A percentile compares a stretch with the other conserved stretches of the same genome.
Evolutionary conservation across 1,284 basidiomycete species (phyloP).

Genomic region (Naganishia sp.): DNA sequence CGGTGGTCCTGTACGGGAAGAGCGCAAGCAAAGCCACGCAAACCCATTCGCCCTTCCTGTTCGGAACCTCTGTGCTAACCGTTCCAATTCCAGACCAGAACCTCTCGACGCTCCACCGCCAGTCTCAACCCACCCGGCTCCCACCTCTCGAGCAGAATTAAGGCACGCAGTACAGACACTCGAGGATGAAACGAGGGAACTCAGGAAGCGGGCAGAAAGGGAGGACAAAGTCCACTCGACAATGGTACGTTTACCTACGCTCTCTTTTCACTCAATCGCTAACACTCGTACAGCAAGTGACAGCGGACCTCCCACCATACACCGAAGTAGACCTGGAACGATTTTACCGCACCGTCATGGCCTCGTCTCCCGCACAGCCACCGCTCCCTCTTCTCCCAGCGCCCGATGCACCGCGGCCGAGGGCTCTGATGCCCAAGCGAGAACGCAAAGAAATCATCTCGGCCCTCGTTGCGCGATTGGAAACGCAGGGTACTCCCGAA

Average conservation of each 20-base stretch:
- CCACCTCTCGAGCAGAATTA: background rate
- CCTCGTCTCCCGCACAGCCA: background rate
- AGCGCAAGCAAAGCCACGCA: too few species aligned
- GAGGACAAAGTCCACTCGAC: slow-evolving; percentile 9
- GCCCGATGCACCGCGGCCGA: background rate
- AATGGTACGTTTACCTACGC: background rate
- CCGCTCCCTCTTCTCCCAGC: background rate
- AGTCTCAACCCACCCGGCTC: slow-evolving; percentile 1
- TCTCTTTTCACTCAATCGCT: background rate
- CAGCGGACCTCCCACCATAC: slow-evolving; percentile 23
- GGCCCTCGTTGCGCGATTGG: background rate
- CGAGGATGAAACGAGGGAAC: slow-evolving; percentile 8
- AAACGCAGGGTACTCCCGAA: background rate
- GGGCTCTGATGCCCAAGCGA: background rate
- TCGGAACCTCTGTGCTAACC: too few species aligned
- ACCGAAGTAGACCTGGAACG: slow-evolving; percentile 18
- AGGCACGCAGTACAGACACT: slow-evolving; percentile 2
- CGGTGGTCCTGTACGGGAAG: too few species aligned
- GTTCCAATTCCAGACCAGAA: background rate
- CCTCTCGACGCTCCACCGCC: background rate
- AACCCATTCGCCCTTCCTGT: too few species aligned
- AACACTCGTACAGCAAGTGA: slow-evolving; percentile 15
- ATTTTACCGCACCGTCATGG: slow-evolving; percentile 22
- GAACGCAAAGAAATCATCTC: slow-evolving; percentile 4
- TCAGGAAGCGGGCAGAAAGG: background rate